Percentiles rank a stretch among this genome's conserved stretches.
Evolutionary conservation across 306 rosid genomes (phyloP).

Genomic region (Vigna mungo): DNA sequence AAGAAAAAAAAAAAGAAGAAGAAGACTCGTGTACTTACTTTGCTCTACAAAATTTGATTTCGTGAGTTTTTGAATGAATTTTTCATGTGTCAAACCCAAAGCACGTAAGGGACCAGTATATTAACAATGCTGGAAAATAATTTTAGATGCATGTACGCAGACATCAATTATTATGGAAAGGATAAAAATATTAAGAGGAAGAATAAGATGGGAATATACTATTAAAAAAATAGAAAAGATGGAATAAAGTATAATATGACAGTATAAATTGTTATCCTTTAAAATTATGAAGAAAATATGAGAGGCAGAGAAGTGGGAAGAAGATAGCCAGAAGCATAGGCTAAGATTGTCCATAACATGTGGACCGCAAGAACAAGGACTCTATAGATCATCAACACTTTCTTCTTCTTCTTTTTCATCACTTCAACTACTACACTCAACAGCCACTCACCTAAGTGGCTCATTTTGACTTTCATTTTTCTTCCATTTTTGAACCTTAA

Average conservation of each 20-base stretch:
- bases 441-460: background rate
- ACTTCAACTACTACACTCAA: background rate
- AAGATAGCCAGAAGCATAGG: slow-evolving; percentile 49
- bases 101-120: too few relatives aligned
- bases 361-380: slow-evolving; percentile 23
- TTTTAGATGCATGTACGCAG: too few relatives aligned
- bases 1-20: too few relatives aligned
- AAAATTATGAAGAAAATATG: slow-evolving; percentile 15
- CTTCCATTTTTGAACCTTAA: background rate
- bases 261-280: background rate
- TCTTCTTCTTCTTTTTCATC: background rate
- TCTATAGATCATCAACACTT: slow-evolving; percentile 23
- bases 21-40: too few relatives aligned
- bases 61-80: too few relatives aligned
- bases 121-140: too few relatives aligned
- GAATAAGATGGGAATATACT: slow-evolving; percentile 47
- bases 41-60: too few relatives aligned
- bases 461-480: background rate
- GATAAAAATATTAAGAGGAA: background rate
- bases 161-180: too few relatives aligned
- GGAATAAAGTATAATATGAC: slow-evolving; percentile 22
- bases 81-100: too few relatives aligned
- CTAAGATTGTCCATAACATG: slow-evolving; percentile 44
- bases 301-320: slow-evolving; percentile 49
- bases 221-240: background rate